phyloP scores from a whole-genome alignment of 116 monocot genomes.

The Iris pallida region DNA sequence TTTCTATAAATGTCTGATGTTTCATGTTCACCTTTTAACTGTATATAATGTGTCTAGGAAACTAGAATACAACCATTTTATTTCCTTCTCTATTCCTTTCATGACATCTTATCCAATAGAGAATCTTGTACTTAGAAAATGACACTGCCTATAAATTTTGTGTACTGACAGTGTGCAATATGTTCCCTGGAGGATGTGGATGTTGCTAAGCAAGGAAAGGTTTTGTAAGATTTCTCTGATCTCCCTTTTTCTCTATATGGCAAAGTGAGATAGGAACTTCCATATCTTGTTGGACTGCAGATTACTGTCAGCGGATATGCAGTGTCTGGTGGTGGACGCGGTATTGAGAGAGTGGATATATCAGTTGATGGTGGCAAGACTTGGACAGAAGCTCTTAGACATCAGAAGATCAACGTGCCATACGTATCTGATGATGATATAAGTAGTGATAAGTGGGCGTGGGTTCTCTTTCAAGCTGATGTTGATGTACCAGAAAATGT shows the following conservation, averaged over 20 bases:
- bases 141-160: background rate
- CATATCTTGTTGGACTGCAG: conserved; percentile 32
- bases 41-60: too few species aligned
- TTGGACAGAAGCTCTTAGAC: conserved; percentile 75
- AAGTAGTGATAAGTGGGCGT: conserved; percentile 79
- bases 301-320: conserved; percentile 78
- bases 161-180: conserved; percentile 66
- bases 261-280: background rate
- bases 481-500: conserved; percentile 58
- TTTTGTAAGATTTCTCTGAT: conserved; percentile 25
- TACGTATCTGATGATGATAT: conserved; percentile 66
- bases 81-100: too few species aligned
- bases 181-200: conserved; percentile 77
- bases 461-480: conserved; percentile 81
- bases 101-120: too few species aligned
- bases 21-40: too few species aligned
- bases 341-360: conserved; percentile 95
- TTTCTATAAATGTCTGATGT: too few species aligned
- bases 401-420: conserved; percentile 43
- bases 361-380: conserved; percentile 93
- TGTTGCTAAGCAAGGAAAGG: conserved; percentile 48
- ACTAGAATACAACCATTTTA: too few species aligned
- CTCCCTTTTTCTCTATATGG: conserved; percentile 1
- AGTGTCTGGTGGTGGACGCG: conserved; percentile 83
- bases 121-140: too few species aligned